phyloP scores from a whole-genome alignment of 2,329 filamentous ascomycete genomes.

The Exophiala bonariae region DNA sequence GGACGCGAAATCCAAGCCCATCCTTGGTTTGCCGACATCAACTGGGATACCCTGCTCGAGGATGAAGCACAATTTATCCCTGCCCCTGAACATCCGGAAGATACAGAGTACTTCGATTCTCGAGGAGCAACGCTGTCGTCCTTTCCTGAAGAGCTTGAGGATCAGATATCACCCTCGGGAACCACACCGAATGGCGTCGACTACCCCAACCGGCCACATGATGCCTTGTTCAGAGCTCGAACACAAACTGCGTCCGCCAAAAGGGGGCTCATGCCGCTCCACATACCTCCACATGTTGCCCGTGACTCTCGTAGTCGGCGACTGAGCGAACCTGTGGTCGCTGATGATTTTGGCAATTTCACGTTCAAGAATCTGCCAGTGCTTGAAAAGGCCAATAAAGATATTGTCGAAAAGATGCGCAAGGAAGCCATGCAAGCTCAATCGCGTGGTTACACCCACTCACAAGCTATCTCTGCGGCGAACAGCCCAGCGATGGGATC shows the following conservation, averaged over 20 bases:
- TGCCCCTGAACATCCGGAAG: slow-evolving; percentile 87
- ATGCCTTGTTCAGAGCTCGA: slow-evolving; percentile 85
- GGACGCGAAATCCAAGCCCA: slow-evolving; percentile 90
- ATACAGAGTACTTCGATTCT: slow-evolving; percentile 96
- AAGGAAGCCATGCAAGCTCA: slow-evolving; percentile 81
- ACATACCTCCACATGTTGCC: slow-evolving; percentile 87
- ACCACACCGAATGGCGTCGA: slow-evolving; percentile 64
- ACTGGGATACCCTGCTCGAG: slow-evolving; percentile 88
- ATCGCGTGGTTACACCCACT: slow-evolving; percentile 49
- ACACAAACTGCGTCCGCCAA: slow-evolving; percentile 86
- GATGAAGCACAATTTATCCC: slow-evolving; percentile 96
- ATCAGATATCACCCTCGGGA: slow-evolving; percentile 75
- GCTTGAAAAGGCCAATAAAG: slow-evolving; percentile 96
- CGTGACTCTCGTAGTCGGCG: slow-evolving; percentile 84
- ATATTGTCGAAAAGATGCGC: slow-evolving; percentile 93
- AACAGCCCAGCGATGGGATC: slow-evolving; percentile 45
- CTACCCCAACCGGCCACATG: slow-evolving; percentile 87
- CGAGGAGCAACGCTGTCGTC: slow-evolving; percentile 88
- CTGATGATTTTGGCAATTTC: slow-evolving; percentile 95
- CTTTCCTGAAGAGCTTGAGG: slow-evolving; percentile 92
- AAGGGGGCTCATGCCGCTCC: slow-evolving; percentile 87
- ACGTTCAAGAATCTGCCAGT: slow-evolving; percentile 97
- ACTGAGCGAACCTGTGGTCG: slow-evolving; percentile 82
- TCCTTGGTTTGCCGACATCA: slow-evolving; percentile 81
- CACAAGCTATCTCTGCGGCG: slow-evolving; percentile 38